Base-by-base conservation (phyloP, 2,329 filamentous ascomycete species). In the Aphanoascus verrucosus region DNA sequence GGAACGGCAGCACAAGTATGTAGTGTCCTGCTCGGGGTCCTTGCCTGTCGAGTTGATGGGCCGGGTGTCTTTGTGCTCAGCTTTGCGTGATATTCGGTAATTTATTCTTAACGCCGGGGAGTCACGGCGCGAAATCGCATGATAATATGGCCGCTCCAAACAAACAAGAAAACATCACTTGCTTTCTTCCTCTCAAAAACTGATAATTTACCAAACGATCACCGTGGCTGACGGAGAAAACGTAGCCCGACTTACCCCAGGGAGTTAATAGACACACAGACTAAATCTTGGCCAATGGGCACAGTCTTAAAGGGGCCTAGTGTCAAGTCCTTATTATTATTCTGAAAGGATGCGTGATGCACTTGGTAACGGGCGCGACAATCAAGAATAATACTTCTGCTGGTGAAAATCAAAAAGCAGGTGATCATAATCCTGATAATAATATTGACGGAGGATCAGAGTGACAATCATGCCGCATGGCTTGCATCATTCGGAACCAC, bases 381-480 rank as follows among this genome's bases (percentile, higher is more conserved):
- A 37, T 12, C 35, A 37, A 11, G 8, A 37, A 11, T 37, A 37
- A 11, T 37, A 37, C n/a, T n/a, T n/a, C n/a, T 17, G 12, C 23
- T 32, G 11, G 17, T 7, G 23, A 15, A 46, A 15, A 8, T 32
- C 14, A 32, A 17, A 32, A 11, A 8, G 17, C 23, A 17, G 23
- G 28, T 12, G 8, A 23, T 20, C 32, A 20, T 32, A 14, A 15
- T 19, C 23, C 23, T 28, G n/a, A n/a, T n/a, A 28, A 41, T 17
- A 41, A 41, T 41, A 19, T 41, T 15, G 17, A 17, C n/a, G n/a
- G 38, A 15, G 38, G n/a, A 41, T 41, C 20, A 17, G 14, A 14
- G 20, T 23, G 7, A 28, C 37, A 19, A 4, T 49, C 31, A 40
- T 14, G 49, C 49, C 49, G 49, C 49, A 44, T 51, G 49, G 44